Conservation (phyloP, 176 grass and related monocot species). For the Poa annua region DNA sequence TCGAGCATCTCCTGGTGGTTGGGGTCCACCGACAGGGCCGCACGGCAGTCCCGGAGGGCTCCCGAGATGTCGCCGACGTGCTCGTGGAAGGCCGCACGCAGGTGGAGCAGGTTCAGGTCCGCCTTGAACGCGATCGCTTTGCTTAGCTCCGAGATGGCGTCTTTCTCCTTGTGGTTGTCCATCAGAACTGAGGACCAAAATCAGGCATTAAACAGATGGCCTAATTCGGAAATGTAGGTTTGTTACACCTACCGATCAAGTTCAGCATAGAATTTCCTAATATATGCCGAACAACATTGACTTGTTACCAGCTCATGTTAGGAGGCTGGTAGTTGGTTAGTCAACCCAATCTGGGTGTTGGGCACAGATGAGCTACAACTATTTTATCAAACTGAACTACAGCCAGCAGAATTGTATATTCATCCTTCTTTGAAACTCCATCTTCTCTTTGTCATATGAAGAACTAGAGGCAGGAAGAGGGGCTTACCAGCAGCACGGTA, state of each 20-base stretch:
- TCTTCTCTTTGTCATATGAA: constrained; percentile 15
- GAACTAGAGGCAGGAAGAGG: constrained; percentile 31
- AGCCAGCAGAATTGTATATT: constrained; percentile 39
- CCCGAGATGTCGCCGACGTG: constrained; percentile 73
- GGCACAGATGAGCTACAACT: constrained; percentile 50
- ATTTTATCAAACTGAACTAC: constrained; percentile 37
- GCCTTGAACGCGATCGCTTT: constrained; percentile 92
- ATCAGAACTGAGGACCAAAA: constrained; percentile 71
- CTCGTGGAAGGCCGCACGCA: constrained; percentile 94
- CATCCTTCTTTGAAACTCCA: constrained; percentile 40
- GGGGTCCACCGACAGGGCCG: constrained; percentile 90
- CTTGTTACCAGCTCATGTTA: constrained; percentile 43
- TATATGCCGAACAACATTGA: constrained; percentile 47
- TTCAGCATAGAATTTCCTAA: constrained; percentile 25
- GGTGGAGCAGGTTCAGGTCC: constrained; percentile 90
- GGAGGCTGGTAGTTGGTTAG: constrained; percentile 47
- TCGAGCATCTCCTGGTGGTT: constrained; percentile 99
- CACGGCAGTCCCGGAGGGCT: constrained; percentile 83
- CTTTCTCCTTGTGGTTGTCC: constrained; percentile 99
- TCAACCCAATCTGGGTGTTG: constrained; percentile 50
- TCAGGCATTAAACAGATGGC: constrained; percentile 38
- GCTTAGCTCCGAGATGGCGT: constrained; percentile 86
- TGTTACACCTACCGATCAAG: constrained; percentile 50
- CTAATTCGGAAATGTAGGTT: constrained; percentile 39
- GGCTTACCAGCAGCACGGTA: constrained; percentile 93